Evolutionary conservation across 2,329 filamentous ascomycete genomes (phyloP), one percentile per base, ranked within the genome.

Genomic region (Thielaviopsis ethacetica): DNA sequence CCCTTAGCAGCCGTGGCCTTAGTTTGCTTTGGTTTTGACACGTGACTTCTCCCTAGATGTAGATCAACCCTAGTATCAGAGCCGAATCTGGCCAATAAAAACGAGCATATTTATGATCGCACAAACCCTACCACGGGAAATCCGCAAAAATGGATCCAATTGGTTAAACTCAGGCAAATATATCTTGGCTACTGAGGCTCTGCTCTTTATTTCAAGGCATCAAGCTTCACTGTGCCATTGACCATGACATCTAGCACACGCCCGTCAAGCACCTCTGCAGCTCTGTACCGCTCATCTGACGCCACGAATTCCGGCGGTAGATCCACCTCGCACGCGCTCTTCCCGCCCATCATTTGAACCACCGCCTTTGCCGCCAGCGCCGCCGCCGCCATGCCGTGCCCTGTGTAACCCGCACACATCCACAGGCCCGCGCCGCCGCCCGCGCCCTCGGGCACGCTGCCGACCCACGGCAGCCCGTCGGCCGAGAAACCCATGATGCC

Each of bases 401-500:
- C 84, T 5, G 83, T 85, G 65, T 85, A 88, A 2, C 83, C 85
- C 2, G 76, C 84, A 62, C 77, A 78, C 13, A 88, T 63, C 72
- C 76, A 88, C 58, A 88, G 63, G 0, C 83, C 82, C 67, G 10
- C n/a, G 3, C 51, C 68, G n/a, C 76, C 80, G 5, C 77, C 70
- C 24, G 77, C 63, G 5, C 67, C 65, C 41, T 70, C 70, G 0
- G 83, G 82, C n/a, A 90, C 78, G 10, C 71, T 69, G 0, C 86
- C 87, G 1, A 91, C 83, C 82, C 83, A 90, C 0, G 87, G 85
- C 56, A 77, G 69, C 0, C 76, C 72, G 67, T 91, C 87, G 6
- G 81, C 72, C 30, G 80, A 82, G 68, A 82, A 90, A 0, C 84
- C 86, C 86, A 90, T 91, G 64, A 90, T 85, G 0, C 87, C 87